Percentiles rank a stretch among this genome's conserved stretches.
Conservation (phyloP, 1,284 basidiomycete species). For the Boletus sp. region DNA sequence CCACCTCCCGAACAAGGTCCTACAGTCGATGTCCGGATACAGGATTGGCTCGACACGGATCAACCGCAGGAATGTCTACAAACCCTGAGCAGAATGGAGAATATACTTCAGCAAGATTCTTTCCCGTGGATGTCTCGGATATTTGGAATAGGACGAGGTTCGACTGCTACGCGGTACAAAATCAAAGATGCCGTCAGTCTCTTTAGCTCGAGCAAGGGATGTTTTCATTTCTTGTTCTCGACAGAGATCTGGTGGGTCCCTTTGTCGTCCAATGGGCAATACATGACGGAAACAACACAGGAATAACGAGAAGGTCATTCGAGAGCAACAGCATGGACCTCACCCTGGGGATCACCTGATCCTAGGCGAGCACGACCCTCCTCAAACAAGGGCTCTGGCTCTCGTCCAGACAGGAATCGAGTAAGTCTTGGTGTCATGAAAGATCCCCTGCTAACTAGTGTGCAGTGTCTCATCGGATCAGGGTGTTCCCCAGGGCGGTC, state of each 20-base stretch:
- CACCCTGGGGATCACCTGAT: neutral
- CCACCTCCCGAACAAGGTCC: no score
- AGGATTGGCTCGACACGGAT: conserved; percentile 6
- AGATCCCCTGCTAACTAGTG: neutral
- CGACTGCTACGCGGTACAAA: neutral
- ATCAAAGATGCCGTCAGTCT: neutral
- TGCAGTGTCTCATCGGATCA: neutral
- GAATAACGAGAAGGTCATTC: neutral
- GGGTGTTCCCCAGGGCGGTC: neutral
- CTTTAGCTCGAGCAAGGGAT: conserved; percentile 3
- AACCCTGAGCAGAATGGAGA: neutral
- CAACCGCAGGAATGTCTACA: neutral
- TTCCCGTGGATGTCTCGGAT: neutral
- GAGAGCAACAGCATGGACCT: neutral
- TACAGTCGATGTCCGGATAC: neutral
- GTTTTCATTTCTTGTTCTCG: conserved; percentile 12
- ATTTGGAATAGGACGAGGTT: neutral
- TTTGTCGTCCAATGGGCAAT: no score
- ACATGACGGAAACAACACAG: neutral
- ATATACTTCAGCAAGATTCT: neutral
- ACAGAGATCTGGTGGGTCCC: conserved; percentile 2
- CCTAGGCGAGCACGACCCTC: neutral
- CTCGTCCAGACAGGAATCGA: neutral
- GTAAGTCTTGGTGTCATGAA: neutral
- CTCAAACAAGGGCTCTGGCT: neutral